These are phyloP conservation scores for Crithidia acanthocephali DNA, from an alignment of 208 protist species.

Conservation along the genomic window DNA sequence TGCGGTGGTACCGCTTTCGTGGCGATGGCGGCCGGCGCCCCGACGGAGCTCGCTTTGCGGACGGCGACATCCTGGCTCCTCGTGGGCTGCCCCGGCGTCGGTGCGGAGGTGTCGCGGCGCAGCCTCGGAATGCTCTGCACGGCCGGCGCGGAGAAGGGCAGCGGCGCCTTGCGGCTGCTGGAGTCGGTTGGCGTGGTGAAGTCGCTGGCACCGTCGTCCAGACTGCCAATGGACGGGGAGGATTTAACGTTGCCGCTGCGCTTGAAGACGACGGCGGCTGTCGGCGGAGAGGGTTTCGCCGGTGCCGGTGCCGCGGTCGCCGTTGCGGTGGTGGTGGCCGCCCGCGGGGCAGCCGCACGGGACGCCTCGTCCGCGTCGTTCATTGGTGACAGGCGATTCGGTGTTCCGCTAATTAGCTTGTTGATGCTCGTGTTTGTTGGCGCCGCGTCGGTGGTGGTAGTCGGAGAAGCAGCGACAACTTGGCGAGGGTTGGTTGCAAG, in stretches of 20 bases:
- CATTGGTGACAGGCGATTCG: conserved; percentile 4
- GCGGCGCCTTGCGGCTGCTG: background rate
- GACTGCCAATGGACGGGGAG: conserved; percentile 3
- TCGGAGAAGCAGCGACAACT: background rate
- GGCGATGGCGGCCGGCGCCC: background rate
- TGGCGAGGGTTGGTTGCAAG: background rate
- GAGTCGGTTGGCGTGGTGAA: background rate
- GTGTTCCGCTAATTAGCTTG: conserved; percentile 12
- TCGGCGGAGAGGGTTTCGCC: background rate
- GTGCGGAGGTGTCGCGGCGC: conserved; percentile 1
- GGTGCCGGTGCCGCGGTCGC: background rate
- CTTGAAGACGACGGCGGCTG: background rate
- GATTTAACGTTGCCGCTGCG: background rate
- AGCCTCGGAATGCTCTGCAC: conserved; percentile 3
- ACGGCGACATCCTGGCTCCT: background rate
- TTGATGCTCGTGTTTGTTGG: background rate
- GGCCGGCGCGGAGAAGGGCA: conserved; percentile 16
- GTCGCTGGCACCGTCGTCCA: background rate
- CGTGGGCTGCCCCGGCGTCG: background rate
- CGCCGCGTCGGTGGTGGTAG: background rate
- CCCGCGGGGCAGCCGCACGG: background rate
- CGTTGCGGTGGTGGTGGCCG: background rate
- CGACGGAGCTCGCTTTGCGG: background rate
- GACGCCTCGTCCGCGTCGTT: background rate
- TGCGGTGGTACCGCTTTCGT: background rate